Conservation (phyloP, 345 rosid species). For the Melaleuca alternifolia region DNA sequence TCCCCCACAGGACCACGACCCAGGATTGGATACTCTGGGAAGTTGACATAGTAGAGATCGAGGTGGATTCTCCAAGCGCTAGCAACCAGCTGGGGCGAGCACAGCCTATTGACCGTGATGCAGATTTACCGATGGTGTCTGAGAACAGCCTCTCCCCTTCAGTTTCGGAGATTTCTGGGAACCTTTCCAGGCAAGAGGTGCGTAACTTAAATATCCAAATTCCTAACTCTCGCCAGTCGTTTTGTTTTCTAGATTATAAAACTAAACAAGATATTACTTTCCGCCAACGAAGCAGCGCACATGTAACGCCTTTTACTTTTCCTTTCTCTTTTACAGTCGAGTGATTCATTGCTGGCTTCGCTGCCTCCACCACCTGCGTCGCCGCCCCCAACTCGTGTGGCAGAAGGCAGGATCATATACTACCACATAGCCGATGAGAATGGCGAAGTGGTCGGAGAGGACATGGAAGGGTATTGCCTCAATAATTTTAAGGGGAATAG, state of each 20-base stretch:
- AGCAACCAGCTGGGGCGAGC: background rate
- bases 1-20: conserved; percentile 48
- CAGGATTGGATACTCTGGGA: conserved; percentile 70
- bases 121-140: background rate
- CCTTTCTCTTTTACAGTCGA: conserved; percentile 32
- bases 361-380: conserved; percentile 30
- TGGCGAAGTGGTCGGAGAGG: conserved; percentile 63
- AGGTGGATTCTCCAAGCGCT: conserved; percentile 3
- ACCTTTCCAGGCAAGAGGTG: conserved; percentile 60
- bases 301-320: background rate
- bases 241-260: background rate
- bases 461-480: conserved; percentile 32
- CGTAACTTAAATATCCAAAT: conserved; percentile 7
- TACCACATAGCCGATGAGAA: conserved; percentile 70
- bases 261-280: background rate
- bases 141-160: conserved; percentile 32
- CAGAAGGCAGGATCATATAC: conserved; percentile 69
- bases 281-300: background rate
- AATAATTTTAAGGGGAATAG: conserved; percentile 73
- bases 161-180: conserved; percentile 21
- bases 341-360: conserved; percentile 42
- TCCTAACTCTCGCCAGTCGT: background rate
- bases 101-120: background rate
- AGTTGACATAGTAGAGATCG: conserved; percentile 51
- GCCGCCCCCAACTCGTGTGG: background rate